Evolutionary conservation across 345 rosid species (phyloP).

Genomic region (Schrenkiella parvula): DNA sequence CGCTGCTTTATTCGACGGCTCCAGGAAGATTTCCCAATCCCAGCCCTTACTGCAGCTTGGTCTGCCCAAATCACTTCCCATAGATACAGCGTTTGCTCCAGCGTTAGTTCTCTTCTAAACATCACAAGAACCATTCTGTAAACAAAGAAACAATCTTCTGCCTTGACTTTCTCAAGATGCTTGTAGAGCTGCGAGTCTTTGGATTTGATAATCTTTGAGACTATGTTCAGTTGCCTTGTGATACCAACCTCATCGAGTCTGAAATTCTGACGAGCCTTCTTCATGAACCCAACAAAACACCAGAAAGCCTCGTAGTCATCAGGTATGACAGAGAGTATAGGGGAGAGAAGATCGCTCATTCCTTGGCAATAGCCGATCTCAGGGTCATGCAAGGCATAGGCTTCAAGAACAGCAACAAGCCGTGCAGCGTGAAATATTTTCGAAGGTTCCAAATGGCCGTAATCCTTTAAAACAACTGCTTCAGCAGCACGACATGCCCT

Average conservation of each 20-base stretch:
- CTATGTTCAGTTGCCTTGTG: conserved; percentile 72
- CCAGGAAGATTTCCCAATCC: conserved; percentile 86
- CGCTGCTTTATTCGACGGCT: conserved; percentile 66
- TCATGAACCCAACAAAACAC: conserved; percentile 97
- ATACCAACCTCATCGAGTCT: conserved; percentile 93
- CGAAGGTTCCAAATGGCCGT: conserved; percentile 66
- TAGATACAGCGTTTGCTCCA: conserved; percentile 78
- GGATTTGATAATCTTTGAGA: conserved; percentile 79
- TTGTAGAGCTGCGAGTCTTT: conserved; percentile 87
- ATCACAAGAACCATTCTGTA: conserved; percentile 96
- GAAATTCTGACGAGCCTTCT: conserved; percentile 91
- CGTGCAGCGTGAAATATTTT: conserved; percentile 92
- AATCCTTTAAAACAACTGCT: conserved; percentile 77
- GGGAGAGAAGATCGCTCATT: conserved; percentile 96
- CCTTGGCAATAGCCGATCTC: conserved; percentile 99
- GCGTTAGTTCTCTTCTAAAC: conserved; percentile 79
- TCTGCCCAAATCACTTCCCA: conserved; percentile 99
- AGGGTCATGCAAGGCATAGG: conserved; percentile 82
- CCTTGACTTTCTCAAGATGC: conserved; percentile 86
- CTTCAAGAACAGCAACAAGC: conserved; percentile 89
- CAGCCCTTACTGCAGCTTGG: conserved; percentile 88
- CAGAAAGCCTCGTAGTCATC: conserved; percentile 95
- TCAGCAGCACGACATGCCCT: conserved; percentile 65
- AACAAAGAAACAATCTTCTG: conserved; percentile 94
- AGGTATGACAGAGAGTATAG: conserved; percentile 64